Evolutionary conservation across 148 eudicot species (phyloP).

Genomic region (Suaeda aralocaspica): DNA sequence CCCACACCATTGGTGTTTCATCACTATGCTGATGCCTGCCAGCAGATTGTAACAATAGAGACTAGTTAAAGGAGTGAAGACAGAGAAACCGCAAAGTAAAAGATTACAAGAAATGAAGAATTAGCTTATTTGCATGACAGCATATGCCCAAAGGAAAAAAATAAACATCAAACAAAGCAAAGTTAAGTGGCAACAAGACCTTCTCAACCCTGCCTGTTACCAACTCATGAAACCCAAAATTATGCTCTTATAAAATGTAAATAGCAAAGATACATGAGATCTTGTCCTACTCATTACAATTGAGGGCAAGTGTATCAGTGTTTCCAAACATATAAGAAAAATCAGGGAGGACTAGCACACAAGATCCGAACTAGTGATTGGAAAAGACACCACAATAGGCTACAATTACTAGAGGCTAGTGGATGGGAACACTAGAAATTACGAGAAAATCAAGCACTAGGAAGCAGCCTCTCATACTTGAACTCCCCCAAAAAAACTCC

Average conservation of each 20-base stretch:
- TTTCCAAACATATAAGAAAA: no score
- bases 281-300: no score
- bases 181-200: neutral
- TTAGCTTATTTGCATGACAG: neutral
- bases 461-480: neutral
- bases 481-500: no score
- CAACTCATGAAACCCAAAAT: neutral
- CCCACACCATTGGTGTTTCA: conserved; percentile 99
- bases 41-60: conserved; percentile 11
- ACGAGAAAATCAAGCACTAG: neutral
- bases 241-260: neutral
- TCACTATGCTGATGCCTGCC: conserved; percentile 88
- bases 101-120: neutral
- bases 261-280: no score
- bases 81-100: neutral
- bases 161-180: neutral
- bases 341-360: neutral
- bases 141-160: neutral
- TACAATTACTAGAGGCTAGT: neutral
- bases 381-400: neutral
- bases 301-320: no score
- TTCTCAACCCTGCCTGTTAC: neutral
- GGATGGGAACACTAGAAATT: neutral
- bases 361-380: neutral
- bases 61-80: neutral